Evolutionary conservation across 805 yeast genomes (phyloP), one percentile per base, ranked within the genome.

Genomic region (Schizosaccharomyces osmophilus): DNA sequence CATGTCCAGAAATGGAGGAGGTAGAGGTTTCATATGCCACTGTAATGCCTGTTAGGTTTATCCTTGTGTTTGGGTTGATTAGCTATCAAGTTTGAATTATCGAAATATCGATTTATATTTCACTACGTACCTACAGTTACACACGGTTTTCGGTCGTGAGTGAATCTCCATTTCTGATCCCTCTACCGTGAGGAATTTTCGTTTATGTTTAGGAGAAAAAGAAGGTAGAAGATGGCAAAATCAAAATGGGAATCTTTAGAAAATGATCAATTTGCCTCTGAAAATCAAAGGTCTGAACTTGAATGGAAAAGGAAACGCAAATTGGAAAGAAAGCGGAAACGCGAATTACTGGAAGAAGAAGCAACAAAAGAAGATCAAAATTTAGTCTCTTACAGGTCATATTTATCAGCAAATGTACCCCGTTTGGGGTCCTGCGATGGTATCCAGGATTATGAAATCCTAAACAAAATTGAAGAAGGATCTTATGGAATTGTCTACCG

Each of bases 401-500:
- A 51, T 29, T 15, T 24, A 29, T 24, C 36, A 17, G 57, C 31
- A 1, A 45, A 13, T 45, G 26, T 24, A 13, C 51, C 51, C 4
- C 36, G 15, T 15, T 26, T 57, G 19, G 22, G 26, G 39, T 41
- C 60, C 17, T 57, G 60, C 19, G 29, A 41, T 22, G 9, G 15
- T 5, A 61, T 67, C 11, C 63, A 62, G 29, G 59, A 63, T 19
- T 70, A 67, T 59, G 66, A 68, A 41, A 55, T 63, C 19, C 57
- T 70, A 41, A 67, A 67, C 54, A 63, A 64, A n/a, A 67, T 70
- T 72, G 61, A 68, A 32, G 70, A 71, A 62, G 73, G 73, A 19
- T 64, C 71, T 3, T 79, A 78, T 67, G 82, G 82, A 5, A 78
- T 80, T 26, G 87, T 82, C 17, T 78, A 76, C 63, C 78, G 81